Conservation (phyloP, 768 basidiomycete species). For the Boletus bicolor region DNA sequence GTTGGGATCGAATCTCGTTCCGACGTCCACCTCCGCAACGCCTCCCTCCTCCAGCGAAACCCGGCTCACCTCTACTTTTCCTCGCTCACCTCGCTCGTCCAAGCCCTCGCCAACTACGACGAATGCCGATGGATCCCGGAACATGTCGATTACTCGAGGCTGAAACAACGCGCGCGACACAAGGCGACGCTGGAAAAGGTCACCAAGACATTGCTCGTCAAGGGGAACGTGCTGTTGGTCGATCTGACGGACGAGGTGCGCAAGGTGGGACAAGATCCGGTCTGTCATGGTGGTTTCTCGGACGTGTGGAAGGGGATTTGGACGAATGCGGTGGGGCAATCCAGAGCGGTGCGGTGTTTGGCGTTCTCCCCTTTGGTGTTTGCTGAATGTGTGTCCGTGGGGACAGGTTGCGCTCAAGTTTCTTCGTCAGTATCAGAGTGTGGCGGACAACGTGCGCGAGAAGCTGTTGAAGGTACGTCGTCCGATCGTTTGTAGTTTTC, state of each 20-base stretch:
- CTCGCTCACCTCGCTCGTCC: conserved; percentile 48
- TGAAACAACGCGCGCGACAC: conserved; percentile 56
- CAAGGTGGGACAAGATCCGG: conserved; percentile 44
- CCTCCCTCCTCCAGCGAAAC: conserved; percentile 54
- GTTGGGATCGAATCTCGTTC: conserved; percentile 48
- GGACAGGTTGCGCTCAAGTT: conserved; percentile 56
- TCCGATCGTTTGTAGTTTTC: background rate
- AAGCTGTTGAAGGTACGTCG: conserved; percentile 46
- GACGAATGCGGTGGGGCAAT: conserved; percentile 44
- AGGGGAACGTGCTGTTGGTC: conserved; percentile 45
- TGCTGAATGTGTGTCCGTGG: background rate
- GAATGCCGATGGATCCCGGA: conserved; percentile 56
- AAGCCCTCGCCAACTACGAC: conserved; percentile 54
- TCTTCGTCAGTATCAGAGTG: conserved; percentile 44
- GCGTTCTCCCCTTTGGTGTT: background rate
- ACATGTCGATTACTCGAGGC: conserved; percentile 48
- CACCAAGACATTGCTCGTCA: conserved; percentile 52
- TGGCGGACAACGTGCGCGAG: conserved; percentile 50
- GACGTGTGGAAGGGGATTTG: conserved; percentile 61
- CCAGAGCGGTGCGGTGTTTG: conserved; percentile 15
- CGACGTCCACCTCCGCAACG: conserved; percentile 61
- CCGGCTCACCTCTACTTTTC: conserved; percentile 50
- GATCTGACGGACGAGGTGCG: conserved; percentile 57
- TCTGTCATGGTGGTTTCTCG: conserved; percentile 54
- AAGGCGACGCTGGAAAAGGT: conserved; percentile 53